phyloP scores from a whole-genome alignment of 1,284 basidiomycete species.

The Ganoderma sinense region DNA sequence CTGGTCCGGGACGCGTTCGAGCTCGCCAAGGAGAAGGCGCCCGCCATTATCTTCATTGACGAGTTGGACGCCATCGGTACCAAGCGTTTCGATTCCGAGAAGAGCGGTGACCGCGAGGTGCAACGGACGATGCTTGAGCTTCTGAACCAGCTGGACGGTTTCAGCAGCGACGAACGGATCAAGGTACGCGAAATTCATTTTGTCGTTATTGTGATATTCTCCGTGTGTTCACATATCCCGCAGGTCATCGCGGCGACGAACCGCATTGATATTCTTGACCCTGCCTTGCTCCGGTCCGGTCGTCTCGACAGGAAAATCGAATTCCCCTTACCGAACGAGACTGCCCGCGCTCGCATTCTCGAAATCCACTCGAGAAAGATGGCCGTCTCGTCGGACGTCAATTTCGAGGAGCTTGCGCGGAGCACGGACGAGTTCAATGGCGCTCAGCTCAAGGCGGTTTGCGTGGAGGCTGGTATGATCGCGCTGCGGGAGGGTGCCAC shows the following conservation, averaged over 20 bases:
- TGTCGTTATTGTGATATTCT: constrained; percentile 8
- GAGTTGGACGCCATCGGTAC: constrained; percentile 85
- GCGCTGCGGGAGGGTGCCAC: constrained; percentile 92
- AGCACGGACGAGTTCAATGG: constrained; percentile 85
- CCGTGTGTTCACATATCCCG: background rate
- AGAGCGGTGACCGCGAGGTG: constrained; percentile 82
- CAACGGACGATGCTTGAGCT: constrained; percentile 85
- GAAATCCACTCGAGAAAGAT: constrained; percentile 94
- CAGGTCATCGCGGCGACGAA: constrained; percentile 99
- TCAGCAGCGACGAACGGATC: constrained; percentile 93
- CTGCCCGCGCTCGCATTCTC: constrained; percentile 76
- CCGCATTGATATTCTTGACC: constrained; percentile 96
- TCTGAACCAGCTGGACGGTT: constrained; percentile 81
- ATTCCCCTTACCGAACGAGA: constrained; percentile 82
- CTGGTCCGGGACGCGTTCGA: constrained; percentile 82
- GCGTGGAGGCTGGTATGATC: constrained; percentile 99
- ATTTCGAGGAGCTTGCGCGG: constrained; percentile 80
- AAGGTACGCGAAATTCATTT: constrained; percentile 66
- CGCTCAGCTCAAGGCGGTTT: constrained; percentile 87
- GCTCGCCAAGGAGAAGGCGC: constrained; percentile 80
- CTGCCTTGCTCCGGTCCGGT: constrained; percentile 78
- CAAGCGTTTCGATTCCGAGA: constrained; percentile 83
- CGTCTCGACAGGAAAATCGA: constrained; percentile 85
- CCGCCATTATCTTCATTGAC: constrained; percentile 85
- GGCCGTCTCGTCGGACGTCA: constrained; percentile 78